Conservation (phyloP, 257 asterid species). For the Jasminum sambac region DNA sequence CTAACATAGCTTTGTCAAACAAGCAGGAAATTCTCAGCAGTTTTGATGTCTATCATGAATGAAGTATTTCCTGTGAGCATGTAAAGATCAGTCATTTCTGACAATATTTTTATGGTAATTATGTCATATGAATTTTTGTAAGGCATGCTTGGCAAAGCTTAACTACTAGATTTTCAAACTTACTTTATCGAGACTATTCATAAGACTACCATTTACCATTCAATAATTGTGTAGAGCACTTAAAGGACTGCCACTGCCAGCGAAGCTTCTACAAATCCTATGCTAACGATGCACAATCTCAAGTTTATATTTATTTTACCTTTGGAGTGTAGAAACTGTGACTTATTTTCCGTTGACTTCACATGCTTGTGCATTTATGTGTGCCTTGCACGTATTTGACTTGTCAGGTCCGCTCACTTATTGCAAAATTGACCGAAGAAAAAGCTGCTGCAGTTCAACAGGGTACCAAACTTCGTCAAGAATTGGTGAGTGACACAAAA, state of each 20-base stretch:
- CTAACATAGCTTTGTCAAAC: too few species aligned
- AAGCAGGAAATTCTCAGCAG: background rate
- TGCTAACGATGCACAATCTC: too few species aligned
- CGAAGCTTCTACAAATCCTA: too few species aligned
- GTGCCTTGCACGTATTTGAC: background rate
- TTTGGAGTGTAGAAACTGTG: background rate
- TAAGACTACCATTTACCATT: too few species aligned
- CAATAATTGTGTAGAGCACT: too few species aligned
- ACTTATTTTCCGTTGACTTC: too few species aligned
- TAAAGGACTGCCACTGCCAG: too few species aligned
- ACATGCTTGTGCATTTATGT: background rate
- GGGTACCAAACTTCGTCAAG: conserved; percentile 64
- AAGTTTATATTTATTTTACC: too few species aligned
- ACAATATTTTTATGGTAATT: background rate
- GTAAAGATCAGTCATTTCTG: background rate
- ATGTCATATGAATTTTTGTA: background rate
- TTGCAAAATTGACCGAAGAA: conserved; percentile 68
- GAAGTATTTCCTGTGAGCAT: background rate
- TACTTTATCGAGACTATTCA: too few species aligned
- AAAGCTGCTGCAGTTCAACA: conserved; percentile 63
- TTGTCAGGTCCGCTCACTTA: conserved; percentile 56
- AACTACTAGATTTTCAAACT: too few species aligned
- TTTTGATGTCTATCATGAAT: background rate
- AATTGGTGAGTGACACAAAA: conserved; percentile 56
- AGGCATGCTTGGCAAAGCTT: too few species aligned